A percentile compares a stretch with the other conserved stretches of the same genome.
Evolutionary conservation across 208 protist species (phyloP).

Genomic region (Entamoeba histolytica): DNA sequence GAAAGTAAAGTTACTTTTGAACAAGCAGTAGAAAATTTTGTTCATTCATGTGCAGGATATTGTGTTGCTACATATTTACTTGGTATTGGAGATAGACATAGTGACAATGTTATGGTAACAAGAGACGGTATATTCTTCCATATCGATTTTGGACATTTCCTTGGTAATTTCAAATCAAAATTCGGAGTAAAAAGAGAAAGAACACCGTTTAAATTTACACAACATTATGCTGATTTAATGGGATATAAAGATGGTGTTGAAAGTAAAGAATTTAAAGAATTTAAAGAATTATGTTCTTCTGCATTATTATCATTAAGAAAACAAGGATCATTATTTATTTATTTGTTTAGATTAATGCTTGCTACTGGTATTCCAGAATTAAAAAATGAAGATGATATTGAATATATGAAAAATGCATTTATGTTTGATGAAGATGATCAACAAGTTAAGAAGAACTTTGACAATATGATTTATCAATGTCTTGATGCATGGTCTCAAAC

Average conservation of each 20-base stretch:
- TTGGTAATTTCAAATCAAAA: conserved; percentile 76
- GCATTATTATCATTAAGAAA: not conserved
- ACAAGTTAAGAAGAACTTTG: not conserved
- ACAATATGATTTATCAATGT: not conserved
- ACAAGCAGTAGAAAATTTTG: conserved; percentile 46
- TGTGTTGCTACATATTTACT: conserved; percentile 72
- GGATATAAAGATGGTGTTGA: not conserved
- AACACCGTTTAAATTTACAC: conserved; percentile 57
- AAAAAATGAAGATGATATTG: not conserved
- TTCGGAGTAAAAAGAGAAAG: conserved; percentile 68
- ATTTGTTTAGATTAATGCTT: not conserved
- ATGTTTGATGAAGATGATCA: not conserved
- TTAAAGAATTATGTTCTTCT: not conserved
- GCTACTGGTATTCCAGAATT: not conserved
- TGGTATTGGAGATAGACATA: conserved; percentile 51
- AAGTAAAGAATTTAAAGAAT: not conserved
- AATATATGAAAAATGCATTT: not conserved
- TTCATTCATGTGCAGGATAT: conserved; percentile 63
- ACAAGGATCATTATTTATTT: not conserved
- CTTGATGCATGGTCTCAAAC: not conserved
- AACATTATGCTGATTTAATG: conserved; percentile 61
- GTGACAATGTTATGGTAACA: conserved; percentile 46
- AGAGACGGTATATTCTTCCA: conserved; percentile 49
- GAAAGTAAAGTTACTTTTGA: not conserved
- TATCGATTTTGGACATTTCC: conserved; percentile 81